A percentile compares a stretch with the other conserved stretches of the same genome.
Evolutionary conservation across 2,329 filamentous ascomycete genomes (phyloP).

Genomic region (Penicillium paneum): DNA sequence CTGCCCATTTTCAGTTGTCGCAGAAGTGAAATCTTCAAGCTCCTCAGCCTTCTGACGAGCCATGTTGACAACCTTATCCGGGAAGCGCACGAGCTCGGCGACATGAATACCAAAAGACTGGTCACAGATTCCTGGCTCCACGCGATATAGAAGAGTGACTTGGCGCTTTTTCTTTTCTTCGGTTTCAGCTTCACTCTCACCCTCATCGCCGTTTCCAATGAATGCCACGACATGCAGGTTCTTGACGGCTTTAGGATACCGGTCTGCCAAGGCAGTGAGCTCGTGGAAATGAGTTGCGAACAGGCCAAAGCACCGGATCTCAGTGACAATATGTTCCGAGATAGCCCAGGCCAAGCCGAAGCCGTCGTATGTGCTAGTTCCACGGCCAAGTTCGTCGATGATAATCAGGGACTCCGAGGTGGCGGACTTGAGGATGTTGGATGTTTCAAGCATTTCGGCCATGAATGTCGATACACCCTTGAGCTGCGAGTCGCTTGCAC

Average conservation of each 20-base stretch:
- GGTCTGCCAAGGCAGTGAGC: slow-evolving; percentile 83
- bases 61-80: slow-evolving; percentile 96
- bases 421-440: slow-evolving; percentile 95
- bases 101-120: slow-evolving; percentile 99
- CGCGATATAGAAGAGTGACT: slow-evolving; percentile 94
- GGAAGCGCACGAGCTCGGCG: slow-evolving; percentile 92
- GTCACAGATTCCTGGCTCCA: slow-evolving; percentile 91
- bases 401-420: slow-evolving; percentile 96
- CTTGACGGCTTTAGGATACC: slow-evolving; percentile 74
- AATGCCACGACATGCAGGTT: slow-evolving; percentile 97
- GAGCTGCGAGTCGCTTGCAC: slow-evolving; percentile 91
- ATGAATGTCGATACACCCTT: slow-evolving; percentile 99
- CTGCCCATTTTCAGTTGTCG: slow-evolving; percentile 25
- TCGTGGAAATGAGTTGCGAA: slow-evolving; percentile 99
- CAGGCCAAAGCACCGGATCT: slow-evolving; percentile 89
- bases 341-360: slow-evolving; percentile 99
- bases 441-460: slow-evolving; percentile 99
- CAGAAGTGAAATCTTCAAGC: slow-evolving; percentile 76
- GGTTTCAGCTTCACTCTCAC: slow-evolving; percentile 37
- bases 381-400: slow-evolving; percentile 94
- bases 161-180: slow-evolving; percentile 63
- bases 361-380: slow-evolving; percentile 96
- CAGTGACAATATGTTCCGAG: slow-evolving; percentile 91
- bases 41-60: slow-evolving; percentile 98
- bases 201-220: slow-evolving; percentile 59